A percentile compares a stretch with the other conserved stretches of the same genome.
phyloP scores from a whole-genome alignment of 768 basidiomycete genomes.

The Russula ochroleuca region DNA sequence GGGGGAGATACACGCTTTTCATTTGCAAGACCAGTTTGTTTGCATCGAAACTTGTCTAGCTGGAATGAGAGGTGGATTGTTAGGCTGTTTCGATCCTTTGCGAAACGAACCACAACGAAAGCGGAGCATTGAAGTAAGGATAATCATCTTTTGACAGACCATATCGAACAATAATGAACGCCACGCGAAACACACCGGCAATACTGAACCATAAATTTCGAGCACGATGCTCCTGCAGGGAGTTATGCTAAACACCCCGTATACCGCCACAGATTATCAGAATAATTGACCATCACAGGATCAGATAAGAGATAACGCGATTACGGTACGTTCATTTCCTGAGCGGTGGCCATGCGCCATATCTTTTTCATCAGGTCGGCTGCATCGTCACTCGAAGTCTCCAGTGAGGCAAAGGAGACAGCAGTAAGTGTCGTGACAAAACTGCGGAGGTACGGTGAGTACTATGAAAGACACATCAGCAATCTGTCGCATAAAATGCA shows the following conservation, averaged over 20 bases:
- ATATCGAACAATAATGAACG: background rate
- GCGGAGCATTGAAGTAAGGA: background rate
- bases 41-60: background rate
- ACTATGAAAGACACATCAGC: slow-evolving; percentile 41
- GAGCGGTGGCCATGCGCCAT: slow-evolving; percentile 68
- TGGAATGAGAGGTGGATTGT: background rate
- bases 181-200: background rate
- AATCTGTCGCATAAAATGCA: slow-evolving; percentile 3
- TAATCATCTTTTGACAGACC: background rate
- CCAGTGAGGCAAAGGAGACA: slow-evolving; percentile 63
- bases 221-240: background rate
- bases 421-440: slow-evolving; percentile 67
- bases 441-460: slow-evolving; percentile 72
- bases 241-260: background rate
- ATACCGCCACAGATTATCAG: background rate
- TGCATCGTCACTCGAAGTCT: slow-evolving; percentile 53
- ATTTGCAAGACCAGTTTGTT: background rate
- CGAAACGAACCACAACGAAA: background rate
- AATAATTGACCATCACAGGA: background rate
- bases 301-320: background rate
- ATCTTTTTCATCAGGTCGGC: slow-evolving; percentile 57
- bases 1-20: no score
- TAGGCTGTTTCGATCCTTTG: background rate
- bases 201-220: background rate
- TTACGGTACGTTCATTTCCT: slow-evolving; percentile 36